These are phyloP conservation scores for Epicoccum sorghinum DNA, from an alignment of 2,329 filamentous ascomycete species.

Conservation along the genomic window DNA sequence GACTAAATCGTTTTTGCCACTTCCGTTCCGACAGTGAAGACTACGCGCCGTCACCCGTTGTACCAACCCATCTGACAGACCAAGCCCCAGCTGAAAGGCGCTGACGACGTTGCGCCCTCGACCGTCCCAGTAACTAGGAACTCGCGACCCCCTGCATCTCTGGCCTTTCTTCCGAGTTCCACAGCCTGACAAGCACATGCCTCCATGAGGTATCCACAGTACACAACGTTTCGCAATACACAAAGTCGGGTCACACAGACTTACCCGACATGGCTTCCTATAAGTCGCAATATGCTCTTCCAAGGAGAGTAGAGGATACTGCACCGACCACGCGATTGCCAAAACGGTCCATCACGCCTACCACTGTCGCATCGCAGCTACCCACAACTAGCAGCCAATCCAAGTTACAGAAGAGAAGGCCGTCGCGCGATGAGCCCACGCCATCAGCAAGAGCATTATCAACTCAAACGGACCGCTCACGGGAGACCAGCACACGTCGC, in stretches of 20 bases:
- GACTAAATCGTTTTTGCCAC: slow-evolving; percentile 40
- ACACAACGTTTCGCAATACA: slow-evolving; percentile 43
- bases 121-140: slow-evolving; percentile 26
- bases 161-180: slow-evolving; percentile 23
- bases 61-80: slow-evolving; percentile 30
- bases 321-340: slow-evolving; percentile 44
- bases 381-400: slow-evolving; percentile 34
- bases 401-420: slow-evolving; percentile 46
- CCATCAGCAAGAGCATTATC: slow-evolving; percentile 22
- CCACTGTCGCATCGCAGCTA: slow-evolving; percentile 34
- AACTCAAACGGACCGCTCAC: slow-evolving; percentile 27
- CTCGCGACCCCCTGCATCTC: slow-evolving; percentile 27
- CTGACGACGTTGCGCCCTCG: slow-evolving; percentile 35
- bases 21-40: slow-evolving; percentile 36
- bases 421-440: slow-evolving; percentile 40
- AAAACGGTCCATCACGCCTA: slow-evolving; percentile 45
- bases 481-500: slow-evolving; percentile 30
- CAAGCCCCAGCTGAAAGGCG: slow-evolving; percentile 42
- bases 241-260: slow-evolving; percentile 44
- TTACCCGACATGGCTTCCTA: slow-evolving; percentile 50
- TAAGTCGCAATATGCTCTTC: slow-evolving; percentile 46
- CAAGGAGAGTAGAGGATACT: slow-evolving; percentile 42
- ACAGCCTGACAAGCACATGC: slow-evolving; percentile 41
- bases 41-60: slow-evolving; percentile 32
- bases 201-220: slow-evolving; percentile 50